phyloP scores from a whole-genome alignment of 495 filamentous ascomycete species.

The Podospora sp. region DNA sequence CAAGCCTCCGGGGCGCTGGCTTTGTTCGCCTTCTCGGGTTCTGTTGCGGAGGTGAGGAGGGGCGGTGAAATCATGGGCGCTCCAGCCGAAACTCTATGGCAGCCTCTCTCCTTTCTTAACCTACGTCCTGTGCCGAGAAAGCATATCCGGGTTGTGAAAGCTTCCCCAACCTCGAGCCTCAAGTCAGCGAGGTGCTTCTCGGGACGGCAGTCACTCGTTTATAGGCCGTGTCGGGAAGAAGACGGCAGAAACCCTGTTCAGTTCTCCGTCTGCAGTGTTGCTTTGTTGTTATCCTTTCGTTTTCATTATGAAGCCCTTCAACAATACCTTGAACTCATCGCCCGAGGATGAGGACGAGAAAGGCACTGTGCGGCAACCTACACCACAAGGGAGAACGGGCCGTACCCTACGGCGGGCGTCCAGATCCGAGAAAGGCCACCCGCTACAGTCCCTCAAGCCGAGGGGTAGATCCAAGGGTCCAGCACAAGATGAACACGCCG shows the following conservation, averaged over 20 bases:
- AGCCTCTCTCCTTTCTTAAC: not conserved
- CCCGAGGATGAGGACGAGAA: conserved; percentile 1
- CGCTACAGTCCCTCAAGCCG: not conserved
- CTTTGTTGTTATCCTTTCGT: not conserved
- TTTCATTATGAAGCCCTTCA: not conserved
- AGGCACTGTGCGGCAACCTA: not conserved
- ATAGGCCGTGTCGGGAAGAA: not conserved
- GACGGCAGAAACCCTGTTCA: not conserved
- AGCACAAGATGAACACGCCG: not conserved
- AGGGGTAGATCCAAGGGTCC: not conserved
- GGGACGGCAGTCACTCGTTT: not conserved
- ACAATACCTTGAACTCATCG: not conserved
- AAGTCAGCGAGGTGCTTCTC: not conserved
- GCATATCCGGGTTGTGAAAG: not conserved
- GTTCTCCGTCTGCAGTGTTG: not conserved
- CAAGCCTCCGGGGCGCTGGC: too few relatives aligned
- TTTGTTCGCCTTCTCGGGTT: too few relatives aligned
- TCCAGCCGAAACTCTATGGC: not conserved
- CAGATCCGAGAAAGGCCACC: conserved; percentile 2
- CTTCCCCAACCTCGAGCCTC: not conserved
- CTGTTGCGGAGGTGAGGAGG: too few relatives aligned
- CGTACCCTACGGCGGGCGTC: not conserved
- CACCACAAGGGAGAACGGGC: not conserved
- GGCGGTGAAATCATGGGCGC: too few relatives aligned
- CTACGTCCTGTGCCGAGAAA: not conserved